Base-by-base conservation (phyloP, 2,329 filamentous ascomycete genomes). In the Pseudogymnoascus sp. region DNA sequence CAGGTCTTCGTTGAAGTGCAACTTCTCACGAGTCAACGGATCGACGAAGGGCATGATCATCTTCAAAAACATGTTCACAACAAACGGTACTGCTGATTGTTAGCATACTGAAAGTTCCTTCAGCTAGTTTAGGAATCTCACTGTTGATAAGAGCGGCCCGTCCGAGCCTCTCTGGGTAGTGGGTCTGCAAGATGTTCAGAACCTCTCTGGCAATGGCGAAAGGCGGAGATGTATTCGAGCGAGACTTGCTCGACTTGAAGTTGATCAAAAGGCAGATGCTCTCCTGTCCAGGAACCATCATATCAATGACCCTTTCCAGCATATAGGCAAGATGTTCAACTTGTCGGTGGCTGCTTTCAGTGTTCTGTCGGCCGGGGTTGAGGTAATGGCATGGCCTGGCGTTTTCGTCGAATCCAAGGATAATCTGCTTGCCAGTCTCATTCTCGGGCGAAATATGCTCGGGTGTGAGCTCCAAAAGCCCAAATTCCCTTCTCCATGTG, bases 1-100 rank as follows among this genome's bases (percentile, higher is more conserved):
- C 79, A 96, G 87, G 72, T 95, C 89, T 74, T 96, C 92, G 79
- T 97, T 97, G 82, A 96, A 97, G 78, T 94, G 95, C 78, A 99
- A 87, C 80, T 99, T 99, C 71, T 94, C 87, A 63, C 89, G 86
- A 8, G 94, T 99, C 69, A 92, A 79, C 6, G 94, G 94, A 75
- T 99, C 94, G 76, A 99, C 96, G 76, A 99, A 97, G 39, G 93
- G 92, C 4, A 86, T 92, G 76, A 99, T 92, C 69, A 97, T 79
- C 76, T 96, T 97, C 82, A 97, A 96, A 82, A 99, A 99, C 59
- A 89, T 89, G 74, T 85, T 87, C 64, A 97, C 90, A 66, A 96
- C 83, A 86, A 90, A 97, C 0, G 93, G 93, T 58, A 96, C 90
- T 93, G 66, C 58, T 62, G 27, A 29, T 27, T 58, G 63, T 72